These are phyloP conservation scores for Nasturtium officinale DNA, from an alignment of 345 rosid species.

Conservation along the genomic window DNA sequence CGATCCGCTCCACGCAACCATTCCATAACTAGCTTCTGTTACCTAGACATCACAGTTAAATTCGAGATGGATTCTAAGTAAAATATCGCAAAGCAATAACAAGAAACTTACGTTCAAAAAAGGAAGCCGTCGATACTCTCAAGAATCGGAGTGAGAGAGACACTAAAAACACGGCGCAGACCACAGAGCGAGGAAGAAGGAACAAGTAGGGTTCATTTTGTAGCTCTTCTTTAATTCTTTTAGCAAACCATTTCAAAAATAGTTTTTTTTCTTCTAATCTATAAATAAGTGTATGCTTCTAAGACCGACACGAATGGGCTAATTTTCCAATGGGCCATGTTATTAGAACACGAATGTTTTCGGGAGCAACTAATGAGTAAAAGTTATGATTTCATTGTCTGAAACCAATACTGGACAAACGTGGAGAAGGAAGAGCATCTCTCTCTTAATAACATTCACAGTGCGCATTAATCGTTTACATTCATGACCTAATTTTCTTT, in stretches of 20 bases:
- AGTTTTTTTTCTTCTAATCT: no score
- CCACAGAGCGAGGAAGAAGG: background rate
- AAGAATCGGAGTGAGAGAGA: slow-evolving; percentile 21
- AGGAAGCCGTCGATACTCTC: background rate
- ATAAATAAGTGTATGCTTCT: no score
- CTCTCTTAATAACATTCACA: background rate
- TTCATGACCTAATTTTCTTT: background rate
- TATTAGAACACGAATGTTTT: no score
- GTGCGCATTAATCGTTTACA: background rate
- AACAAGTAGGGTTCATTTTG: slow-evolving; percentile 27
- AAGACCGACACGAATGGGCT: no score
- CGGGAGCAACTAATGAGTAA: no score
- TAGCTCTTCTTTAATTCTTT: background rate
- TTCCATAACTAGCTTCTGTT: slow-evolving; percentile 20
- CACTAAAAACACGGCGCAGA: background rate
- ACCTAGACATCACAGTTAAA: slow-evolving; percentile 4
- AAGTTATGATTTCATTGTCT: no score
- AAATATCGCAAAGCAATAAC: background rate
- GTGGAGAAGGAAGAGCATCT: background rate
- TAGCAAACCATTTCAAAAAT: background rate
- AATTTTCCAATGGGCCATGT: no score
- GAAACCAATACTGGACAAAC: no score
- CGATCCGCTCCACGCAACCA: background rate
- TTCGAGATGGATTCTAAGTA: background rate
- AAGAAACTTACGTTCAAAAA: background rate